Evolutionary conservation across 352 stramenopile species (phyloP).

Genomic region (Plasmopara muralis): DNA sequence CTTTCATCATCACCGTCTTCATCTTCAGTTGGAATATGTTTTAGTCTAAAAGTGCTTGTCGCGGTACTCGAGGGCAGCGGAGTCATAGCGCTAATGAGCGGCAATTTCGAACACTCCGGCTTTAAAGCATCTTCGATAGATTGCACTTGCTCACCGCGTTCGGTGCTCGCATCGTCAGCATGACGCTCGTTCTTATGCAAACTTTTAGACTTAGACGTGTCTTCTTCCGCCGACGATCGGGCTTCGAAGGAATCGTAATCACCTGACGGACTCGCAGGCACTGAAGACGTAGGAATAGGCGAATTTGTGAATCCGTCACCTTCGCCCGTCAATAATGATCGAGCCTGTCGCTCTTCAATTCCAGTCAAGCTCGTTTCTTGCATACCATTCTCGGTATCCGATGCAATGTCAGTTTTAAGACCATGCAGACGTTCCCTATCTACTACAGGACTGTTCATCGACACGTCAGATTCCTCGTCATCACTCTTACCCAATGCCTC

Average conservation of each 20-base stretch:
- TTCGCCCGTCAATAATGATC: background rate
- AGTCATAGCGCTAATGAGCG: conserved; percentile 4
- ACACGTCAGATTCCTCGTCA: conserved; percentile 35
- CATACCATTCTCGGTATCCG: background rate
- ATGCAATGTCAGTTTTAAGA: background rate
- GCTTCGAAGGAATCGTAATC: conserved; percentile 20
- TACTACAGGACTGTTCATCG: conserved; percentile 4
- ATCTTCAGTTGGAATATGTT: conserved; percentile 31
- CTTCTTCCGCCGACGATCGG: conserved; percentile 18
- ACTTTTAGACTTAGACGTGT: conserved; percentile 9
- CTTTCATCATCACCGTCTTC: conserved; percentile 52
- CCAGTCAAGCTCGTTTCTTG: background rate
- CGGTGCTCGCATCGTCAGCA: background rate
- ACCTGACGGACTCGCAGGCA: conserved; percentile 6
- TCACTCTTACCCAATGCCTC: conserved; percentile 49
- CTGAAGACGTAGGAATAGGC: conserved; percentile 13
- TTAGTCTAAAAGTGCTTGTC: conserved; percentile 8
- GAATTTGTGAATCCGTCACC: conserved; percentile 3
- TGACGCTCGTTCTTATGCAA: conserved; percentile 8
- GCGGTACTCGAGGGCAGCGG: conserved; percentile 8
- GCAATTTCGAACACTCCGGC: conserved; percentile 28
- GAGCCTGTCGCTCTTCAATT: conserved; percentile 4
- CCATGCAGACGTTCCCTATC: background rate
- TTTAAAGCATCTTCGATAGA: conserved; percentile 13
- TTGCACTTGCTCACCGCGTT: conserved; percentile 4